These are phyloP conservation scores for Pseudocercospora fuligena DNA, from an alignment of 2,329 filamentous ascomycete genomes.

Conservation along the genomic window DNA sequence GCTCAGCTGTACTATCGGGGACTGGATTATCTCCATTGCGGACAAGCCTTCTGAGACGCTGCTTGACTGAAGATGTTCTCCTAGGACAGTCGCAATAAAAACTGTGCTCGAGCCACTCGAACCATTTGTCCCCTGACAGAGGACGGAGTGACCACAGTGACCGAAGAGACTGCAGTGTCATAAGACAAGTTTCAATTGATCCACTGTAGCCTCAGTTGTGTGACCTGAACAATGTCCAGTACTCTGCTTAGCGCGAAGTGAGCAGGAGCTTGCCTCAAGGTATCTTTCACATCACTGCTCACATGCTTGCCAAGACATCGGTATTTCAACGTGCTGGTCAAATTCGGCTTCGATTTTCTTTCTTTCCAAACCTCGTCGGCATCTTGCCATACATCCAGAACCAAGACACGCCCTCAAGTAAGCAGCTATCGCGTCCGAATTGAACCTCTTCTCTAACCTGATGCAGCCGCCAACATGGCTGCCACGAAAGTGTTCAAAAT, in stretches of 20 bases:
- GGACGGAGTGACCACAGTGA: too few relatives aligned
- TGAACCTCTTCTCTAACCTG: background rate
- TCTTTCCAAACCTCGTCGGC: background rate
- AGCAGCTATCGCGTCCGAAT: background rate
- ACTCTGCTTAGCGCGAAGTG: too few relatives aligned
- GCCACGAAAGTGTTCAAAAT: conserved; percentile 11
- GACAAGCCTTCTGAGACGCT: background rate
- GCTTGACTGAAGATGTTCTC: background rate
- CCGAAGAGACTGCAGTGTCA: too few relatives aligned
- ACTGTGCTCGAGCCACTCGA: too few relatives aligned
- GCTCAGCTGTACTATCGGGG: too few relatives aligned
- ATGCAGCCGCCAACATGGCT: background rate
- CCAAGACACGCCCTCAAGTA: background rate
- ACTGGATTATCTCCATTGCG: background rate
- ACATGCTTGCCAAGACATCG: background rate
- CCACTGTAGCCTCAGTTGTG: too few relatives aligned
- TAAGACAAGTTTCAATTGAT: background rate
- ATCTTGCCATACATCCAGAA: background rate
- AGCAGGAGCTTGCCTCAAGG: background rate
- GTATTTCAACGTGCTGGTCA: background rate
- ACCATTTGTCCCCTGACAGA: too few relatives aligned
- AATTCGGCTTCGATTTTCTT: background rate
- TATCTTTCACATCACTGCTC: background rate
- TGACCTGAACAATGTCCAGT: too few relatives aligned
- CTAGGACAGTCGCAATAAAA: too few relatives aligned